Evolutionary conservation across 1,139 yeast species (phyloP).

Genomic region (Blastobotrys petasosporus): DNA sequence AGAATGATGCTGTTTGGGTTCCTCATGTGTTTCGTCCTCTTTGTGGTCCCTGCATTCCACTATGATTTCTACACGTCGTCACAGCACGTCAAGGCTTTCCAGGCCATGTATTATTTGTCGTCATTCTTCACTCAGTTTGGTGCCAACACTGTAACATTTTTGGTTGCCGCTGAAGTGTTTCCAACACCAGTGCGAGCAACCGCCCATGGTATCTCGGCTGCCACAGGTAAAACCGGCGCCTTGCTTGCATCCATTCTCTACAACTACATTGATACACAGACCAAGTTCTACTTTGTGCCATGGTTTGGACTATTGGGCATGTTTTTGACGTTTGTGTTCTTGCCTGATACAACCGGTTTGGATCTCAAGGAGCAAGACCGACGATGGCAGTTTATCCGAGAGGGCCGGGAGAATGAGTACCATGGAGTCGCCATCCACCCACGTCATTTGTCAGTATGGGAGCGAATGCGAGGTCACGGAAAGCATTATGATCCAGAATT

Average conservation of each 20-base stretch:
- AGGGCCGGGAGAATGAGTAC: slow-evolving; percentile 34
- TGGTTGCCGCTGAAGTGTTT: slow-evolving; percentile 93
- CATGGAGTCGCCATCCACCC: slow-evolving; percentile 37
- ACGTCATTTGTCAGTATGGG: slow-evolving; percentile 34
- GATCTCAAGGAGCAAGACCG: slow-evolving; percentile 37
- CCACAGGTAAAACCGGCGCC: slow-evolving; percentile 94
- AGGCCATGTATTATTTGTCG: slow-evolving; percentile 55
- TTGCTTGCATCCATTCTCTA: slow-evolving; percentile 77
- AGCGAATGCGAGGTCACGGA: slow-evolving; percentile 32
- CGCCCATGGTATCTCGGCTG: slow-evolving; percentile 97
- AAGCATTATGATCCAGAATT: slow-evolving; percentile 35
- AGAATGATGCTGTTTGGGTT: slow-evolving; percentile 56
- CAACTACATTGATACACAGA: slow-evolving; percentile 33
- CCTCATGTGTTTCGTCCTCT: slow-evolving; percentile 50
- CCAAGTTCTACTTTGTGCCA: slow-evolving; percentile 35
- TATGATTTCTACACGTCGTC: slow-evolving; percentile 42
- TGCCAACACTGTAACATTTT: slow-evolving; percentile 93
- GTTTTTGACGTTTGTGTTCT: slow-evolving; percentile 31
- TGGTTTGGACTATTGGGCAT: slow-evolving; percentile 38
- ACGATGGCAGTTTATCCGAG: slow-evolving; percentile 32
- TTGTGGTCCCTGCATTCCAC: slow-evolving; percentile 59
- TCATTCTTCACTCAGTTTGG: slow-evolving; percentile 69
- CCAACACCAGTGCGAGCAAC: slow-evolving; percentile 98
- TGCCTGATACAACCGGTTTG: slow-evolving; percentile 37
- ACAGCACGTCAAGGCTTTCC: slow-evolving; percentile 48